Base-by-base conservation (phyloP, 2,329 filamentous ascomycete species). In the Epichloe hybrida region DNA sequence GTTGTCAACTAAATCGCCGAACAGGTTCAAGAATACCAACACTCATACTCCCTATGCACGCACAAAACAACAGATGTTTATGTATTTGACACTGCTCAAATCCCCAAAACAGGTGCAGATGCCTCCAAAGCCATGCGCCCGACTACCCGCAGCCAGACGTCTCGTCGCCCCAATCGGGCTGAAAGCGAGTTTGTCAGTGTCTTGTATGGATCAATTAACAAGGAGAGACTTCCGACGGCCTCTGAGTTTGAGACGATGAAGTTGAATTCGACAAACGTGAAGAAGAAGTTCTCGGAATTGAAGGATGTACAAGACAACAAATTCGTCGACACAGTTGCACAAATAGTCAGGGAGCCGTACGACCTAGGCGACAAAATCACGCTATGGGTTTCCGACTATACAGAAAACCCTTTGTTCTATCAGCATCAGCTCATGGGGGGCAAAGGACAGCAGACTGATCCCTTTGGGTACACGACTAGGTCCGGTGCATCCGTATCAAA, bases 321-420 rank as follows among this genome's bases (percentile, higher is more conserved):
- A 0, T 94, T 83, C 60, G 80, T 76, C 58, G 80, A 95, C 61
- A 62, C 94, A 1, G 70, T 87, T 17, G 88, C 78, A 2, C 77
- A 90, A 60, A 79, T 95, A 2, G 75, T 89, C 45, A 71, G 64
- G 44, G 66, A 70, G 2, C 75, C 76, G 0, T 72, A 64, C 42
- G 66, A 72, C 34, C 20, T 58, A 6, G 61, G 62, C 21, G 72
- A 75, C 27, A 76, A 67, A 51, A 66, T 77, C 12, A 78, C 80
- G 5, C 56, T 95, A 0, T 89, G 89, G 71, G 69, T 95, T 17
- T 85, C 86, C 0, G 90, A 96, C 65, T 95, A 90, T 64, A 94
- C 88, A 0, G 69, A 78, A 48, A 88, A 96, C 59, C 60, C 71
- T 0, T 53, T 60, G 1, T 81, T 96, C 52, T 83, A 75, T 56